A percentile compares a stretch with the other conserved stretches of the same genome.
These are phyloP conservation scores for Cyathus striatus DNA, from an alignment of 768 basidiomycete genomes.

Conservation along the genomic window DNA sequence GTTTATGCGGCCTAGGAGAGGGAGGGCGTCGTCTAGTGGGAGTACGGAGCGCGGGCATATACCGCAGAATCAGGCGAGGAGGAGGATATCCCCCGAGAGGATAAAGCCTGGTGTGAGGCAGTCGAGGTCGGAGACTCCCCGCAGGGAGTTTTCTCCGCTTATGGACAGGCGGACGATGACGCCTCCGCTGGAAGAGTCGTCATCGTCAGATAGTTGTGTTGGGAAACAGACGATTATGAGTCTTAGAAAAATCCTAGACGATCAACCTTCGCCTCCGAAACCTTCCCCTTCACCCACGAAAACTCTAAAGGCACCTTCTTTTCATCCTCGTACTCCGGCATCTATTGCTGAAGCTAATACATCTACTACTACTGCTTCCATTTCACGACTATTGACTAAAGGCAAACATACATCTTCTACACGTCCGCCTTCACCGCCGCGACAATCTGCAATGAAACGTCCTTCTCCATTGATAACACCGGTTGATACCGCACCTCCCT, in stretches of 20 bases:
- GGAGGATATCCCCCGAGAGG: not conserved
- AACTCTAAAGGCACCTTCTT: slow-evolving; percentile 21
- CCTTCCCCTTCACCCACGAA: not conserved
- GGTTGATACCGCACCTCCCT: not conserved
- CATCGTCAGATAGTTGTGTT: slow-evolving; percentile 46
- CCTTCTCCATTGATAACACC: slow-evolving; percentile 14
- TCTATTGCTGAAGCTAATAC: slow-evolving; percentile 51
- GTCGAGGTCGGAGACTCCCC: slow-evolving; percentile 25
- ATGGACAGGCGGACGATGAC: slow-evolving; percentile 38
- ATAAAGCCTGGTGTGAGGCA: slow-evolving; percentile 1
- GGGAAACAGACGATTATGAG: slow-evolving; percentile 62
- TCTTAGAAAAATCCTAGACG: slow-evolving; percentile 66
- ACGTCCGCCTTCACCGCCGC: slow-evolving; percentile 56
- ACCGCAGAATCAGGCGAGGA: not conserved
- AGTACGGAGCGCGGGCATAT: slow-evolving; percentile 16
- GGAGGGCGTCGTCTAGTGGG: slow-evolving; percentile 24
- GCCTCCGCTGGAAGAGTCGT: slow-evolving; percentile 56
- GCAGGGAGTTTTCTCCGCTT: slow-evolving; percentile 14
- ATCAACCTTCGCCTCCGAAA: slow-evolving; percentile 31
- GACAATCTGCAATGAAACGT: slow-evolving; percentile 37
- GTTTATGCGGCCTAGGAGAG: slow-evolving; percentile 23
- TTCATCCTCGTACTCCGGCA: slow-evolving; percentile 45
- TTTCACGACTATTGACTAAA: slow-evolving; percentile 74
- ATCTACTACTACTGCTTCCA: slow-evolving; percentile 71
- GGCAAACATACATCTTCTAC: slow-evolving; percentile 54